Conservation (phyloP, 2,329 filamentous ascomycete species). For the Diaporthe citriasiana region DNA sequence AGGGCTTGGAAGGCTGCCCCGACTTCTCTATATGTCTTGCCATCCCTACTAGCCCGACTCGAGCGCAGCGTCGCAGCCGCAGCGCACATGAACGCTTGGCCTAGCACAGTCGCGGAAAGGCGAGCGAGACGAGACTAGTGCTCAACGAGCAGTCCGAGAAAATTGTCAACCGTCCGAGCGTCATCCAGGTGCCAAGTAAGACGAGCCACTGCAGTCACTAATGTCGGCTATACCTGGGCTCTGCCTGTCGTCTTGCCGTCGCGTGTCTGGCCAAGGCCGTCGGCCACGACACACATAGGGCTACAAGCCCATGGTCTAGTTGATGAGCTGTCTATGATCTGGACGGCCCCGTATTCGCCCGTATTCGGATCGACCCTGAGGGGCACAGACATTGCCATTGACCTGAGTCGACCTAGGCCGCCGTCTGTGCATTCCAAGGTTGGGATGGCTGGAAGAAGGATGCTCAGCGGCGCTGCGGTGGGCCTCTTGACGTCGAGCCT, state of each 20-base stretch:
- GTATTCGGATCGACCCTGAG: constrained; percentile 1
- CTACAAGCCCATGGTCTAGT: neutral
- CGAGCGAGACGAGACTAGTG: constrained; percentile 31
- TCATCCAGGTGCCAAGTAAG: neutral
- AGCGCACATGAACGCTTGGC: constrained; percentile 19
- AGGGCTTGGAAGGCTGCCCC: neutral
- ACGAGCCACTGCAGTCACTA: neutral
- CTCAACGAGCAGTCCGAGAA: constrained; percentile 12
- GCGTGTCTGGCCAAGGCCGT: neutral
- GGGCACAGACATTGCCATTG: constrained; percentile 8
- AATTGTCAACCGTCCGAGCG: neutral
- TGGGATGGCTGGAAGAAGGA: neutral
- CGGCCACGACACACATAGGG: neutral
- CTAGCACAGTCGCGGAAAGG: constrained; percentile 25
- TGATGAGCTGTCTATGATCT: neutral
- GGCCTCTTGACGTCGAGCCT: neutral
- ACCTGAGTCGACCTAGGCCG: neutral
- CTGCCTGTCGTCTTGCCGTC: neutral
- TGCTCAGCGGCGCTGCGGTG: neutral
- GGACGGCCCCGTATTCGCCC: constrained; percentile 19
- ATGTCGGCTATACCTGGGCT: neutral
- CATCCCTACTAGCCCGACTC: constrained; percentile 3
- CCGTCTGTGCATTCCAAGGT: constrained; percentile 19
- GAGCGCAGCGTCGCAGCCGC: constrained; percentile 15
- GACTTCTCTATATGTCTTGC: neutral